phyloP scores from a whole-genome alignment of 768 basidiomycete genomes.

The Pulveroboletus sp. region DNA sequence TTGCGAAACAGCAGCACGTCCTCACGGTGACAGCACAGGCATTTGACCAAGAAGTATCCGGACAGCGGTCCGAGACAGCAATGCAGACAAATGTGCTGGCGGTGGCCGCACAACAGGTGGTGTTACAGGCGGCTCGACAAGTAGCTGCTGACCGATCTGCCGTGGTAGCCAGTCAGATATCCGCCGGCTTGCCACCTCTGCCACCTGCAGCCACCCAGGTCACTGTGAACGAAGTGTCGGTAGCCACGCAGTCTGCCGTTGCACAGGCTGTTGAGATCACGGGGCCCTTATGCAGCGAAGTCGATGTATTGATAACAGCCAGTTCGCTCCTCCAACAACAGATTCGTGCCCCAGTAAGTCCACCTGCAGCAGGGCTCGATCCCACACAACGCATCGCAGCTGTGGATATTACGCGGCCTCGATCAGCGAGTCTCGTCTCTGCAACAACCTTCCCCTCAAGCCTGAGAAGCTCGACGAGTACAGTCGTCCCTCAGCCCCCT shows the following conservation, averaged over 20 bases:
- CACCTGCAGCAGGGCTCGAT: conserved; percentile 22
- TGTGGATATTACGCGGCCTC: conserved; percentile 31
- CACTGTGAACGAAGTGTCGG: conserved; percentile 53
- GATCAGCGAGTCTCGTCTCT: conserved; percentile 31
- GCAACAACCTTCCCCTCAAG: conserved; percentile 23
- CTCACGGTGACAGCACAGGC: conserved; percentile 68
- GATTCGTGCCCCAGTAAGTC: conserved; percentile 28
- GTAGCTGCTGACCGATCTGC: conserved; percentile 50
- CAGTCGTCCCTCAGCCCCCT: conserved; percentile 21
- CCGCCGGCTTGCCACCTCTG: conserved; percentile 35
- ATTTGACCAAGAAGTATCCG: conserved; percentile 64
- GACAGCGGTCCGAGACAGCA: conserved; percentile 43
- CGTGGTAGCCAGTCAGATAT: conserved; percentile 37
- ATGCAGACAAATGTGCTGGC: conserved; percentile 54
- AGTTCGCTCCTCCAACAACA: conserved; percentile 47
- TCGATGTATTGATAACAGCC: conserved; percentile 76
- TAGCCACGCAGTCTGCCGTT: conserved; percentile 70
- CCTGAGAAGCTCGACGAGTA: conserved; percentile 18
- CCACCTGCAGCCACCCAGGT: conserved; percentile 36
- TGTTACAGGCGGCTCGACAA: conserved; percentile 67
- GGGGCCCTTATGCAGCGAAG: conserved; percentile 67
- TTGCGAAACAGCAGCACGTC: conserved; percentile 79
- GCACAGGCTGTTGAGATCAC: conserved; percentile 78
- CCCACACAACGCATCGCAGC: conserved; percentile 23
- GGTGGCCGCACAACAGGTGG: conserved; percentile 76